phyloP scores from a whole-genome alignment of 164 flowering plant species.

The Kingdonia uniflora region DNA sequence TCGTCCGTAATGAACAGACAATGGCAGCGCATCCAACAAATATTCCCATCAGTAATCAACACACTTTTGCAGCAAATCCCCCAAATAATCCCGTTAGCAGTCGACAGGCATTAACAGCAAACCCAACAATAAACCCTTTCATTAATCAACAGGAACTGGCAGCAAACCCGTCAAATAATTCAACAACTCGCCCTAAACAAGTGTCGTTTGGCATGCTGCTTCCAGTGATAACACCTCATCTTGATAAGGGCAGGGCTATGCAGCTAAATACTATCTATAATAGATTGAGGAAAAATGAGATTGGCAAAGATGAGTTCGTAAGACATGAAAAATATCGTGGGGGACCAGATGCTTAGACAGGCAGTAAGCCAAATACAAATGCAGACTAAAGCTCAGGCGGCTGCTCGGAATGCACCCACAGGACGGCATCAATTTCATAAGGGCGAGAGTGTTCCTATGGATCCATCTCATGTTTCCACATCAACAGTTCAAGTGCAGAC shows the following conservation, averaged over 20 bases:
- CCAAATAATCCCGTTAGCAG: no score
- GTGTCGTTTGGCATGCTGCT: constrained; percentile 72
- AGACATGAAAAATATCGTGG: constrained; percentile 71
- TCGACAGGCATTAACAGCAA: constrained; percentile 11
- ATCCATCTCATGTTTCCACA: constrained; percentile 19
- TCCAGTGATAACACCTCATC: constrained; percentile 67
- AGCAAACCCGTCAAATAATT: constrained; percentile 27
- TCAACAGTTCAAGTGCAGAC: constrained; percentile 20
- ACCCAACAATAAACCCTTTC: constrained; percentile 24
- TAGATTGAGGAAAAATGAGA: constrained; percentile 72
- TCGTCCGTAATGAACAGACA: constrained; percentile 22
- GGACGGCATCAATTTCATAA: constrained; percentile 26
- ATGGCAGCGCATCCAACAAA: constrained; percentile 9
- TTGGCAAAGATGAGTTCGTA: constrained; percentile 65
- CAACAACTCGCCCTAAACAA: constrained; percentile 33
- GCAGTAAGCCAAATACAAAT: constrained; percentile 55
- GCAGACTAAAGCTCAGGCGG: constrained; percentile 32
- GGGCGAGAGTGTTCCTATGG: constrained; percentile 20
- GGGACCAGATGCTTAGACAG: constrained; percentile 85
- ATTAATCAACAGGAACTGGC: constrained; percentile 1
- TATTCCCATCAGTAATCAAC: no score
- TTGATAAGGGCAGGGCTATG: constrained; percentile 77
- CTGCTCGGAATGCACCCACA: constrained; percentile 24
- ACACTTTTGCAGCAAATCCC: no score
- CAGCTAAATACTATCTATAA: constrained; percentile 58